A percentile compares a stretch with the other conserved stretches of the same genome.
Evolutionary conservation across 2,329 filamentous ascomycete species (phyloP).

Genomic region (Teratosphaeria pseudoeucalypti): DNA sequence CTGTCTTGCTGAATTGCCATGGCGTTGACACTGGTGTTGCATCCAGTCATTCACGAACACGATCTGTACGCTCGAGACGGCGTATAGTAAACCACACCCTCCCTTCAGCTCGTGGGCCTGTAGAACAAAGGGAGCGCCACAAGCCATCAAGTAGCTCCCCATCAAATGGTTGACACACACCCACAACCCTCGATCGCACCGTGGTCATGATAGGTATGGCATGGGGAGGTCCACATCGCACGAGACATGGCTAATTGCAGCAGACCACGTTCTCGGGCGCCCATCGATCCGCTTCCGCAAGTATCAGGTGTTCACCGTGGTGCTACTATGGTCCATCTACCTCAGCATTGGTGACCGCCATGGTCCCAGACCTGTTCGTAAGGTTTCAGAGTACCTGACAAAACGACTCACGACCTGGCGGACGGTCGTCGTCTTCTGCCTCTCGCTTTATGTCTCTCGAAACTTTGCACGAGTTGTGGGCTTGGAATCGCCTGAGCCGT

Average conservation of each 20-base stretch:
- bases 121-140: no score
- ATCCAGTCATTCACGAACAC: background rate
- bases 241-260: background rate
- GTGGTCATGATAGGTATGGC: background rate
- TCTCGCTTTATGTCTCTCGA: conserved; percentile 81
- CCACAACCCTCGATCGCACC: background rate
- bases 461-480: conserved; percentile 91
- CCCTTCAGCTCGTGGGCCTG: background rate
- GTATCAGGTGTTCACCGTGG: conserved; percentile 81
- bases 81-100: background rate
- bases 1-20: background rate
- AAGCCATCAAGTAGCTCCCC: background rate
- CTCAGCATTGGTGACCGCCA: conserved; percentile 73
- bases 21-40: background rate
- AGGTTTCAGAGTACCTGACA: conserved; percentile 61
- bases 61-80: background rate
- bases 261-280: conserved; percentile 82
- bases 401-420: conserved; percentile 77
- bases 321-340: conserved; percentile 85
- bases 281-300: conserved; percentile 87
- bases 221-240: background rate
- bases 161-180: background rate
- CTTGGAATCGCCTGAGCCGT: conserved; percentile 82
- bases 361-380: conserved; percentile 65
- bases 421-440: conserved; percentile 72